Conservation (phyloP, 371 early-diverging fungal genomes). For the Rhizopus sp. region DNA sequence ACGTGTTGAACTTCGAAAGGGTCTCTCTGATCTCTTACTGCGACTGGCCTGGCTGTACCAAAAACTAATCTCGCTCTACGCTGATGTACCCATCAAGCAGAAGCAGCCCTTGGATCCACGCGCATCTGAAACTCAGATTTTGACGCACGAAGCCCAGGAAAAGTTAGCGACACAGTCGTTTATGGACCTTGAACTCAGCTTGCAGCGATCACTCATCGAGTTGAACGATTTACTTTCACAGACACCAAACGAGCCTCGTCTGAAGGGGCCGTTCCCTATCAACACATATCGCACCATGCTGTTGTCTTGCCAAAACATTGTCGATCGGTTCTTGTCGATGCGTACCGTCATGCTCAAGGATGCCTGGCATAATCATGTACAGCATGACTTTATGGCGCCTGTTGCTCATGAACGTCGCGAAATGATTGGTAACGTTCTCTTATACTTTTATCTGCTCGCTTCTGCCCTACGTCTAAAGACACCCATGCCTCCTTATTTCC, state of each 20-base stretch:
- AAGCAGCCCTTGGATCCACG: slow-evolving; percentile 10
- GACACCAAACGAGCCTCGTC: slow-evolving; percentile 82
- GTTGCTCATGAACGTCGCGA: slow-evolving; percentile 61
- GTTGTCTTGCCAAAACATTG: slow-evolving; percentile 69
- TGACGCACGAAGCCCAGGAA: slow-evolving; percentile 37
- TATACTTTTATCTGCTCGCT: slow-evolving; percentile 80
- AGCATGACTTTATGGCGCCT: slow-evolving; percentile 58
- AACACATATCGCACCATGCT: slow-evolving; percentile 68
- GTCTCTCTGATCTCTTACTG: slow-evolving; percentile 63
- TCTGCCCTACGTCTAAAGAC: slow-evolving; percentile 79
- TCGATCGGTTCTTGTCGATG: slow-evolving; percentile 75
- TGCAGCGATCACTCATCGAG: slow-evolving; percentile 68
- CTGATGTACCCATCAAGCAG: slow-evolving; percentile 36
- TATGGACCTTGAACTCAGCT: slow-evolving; percentile 69
- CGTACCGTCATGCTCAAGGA: slow-evolving; percentile 67
- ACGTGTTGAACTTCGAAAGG: slow-evolving; percentile 76
- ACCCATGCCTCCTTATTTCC: slow-evolving; percentile 82
- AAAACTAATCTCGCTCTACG: slow-evolving; percentile 68
- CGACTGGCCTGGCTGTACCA: slow-evolving; percentile 71
- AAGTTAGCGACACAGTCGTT: slow-evolving; percentile 48
- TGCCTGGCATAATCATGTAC: slow-evolving; percentile 57
- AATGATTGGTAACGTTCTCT: slow-evolving; percentile 71
- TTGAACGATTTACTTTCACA: slow-evolving; percentile 64
- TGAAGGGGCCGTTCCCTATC: slow-evolving; percentile 82
- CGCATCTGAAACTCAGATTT: slow-evolving; percentile 31